Conservation (phyloP, 1,139 yeast genomes). For the Hansenula sp. region DNA sequence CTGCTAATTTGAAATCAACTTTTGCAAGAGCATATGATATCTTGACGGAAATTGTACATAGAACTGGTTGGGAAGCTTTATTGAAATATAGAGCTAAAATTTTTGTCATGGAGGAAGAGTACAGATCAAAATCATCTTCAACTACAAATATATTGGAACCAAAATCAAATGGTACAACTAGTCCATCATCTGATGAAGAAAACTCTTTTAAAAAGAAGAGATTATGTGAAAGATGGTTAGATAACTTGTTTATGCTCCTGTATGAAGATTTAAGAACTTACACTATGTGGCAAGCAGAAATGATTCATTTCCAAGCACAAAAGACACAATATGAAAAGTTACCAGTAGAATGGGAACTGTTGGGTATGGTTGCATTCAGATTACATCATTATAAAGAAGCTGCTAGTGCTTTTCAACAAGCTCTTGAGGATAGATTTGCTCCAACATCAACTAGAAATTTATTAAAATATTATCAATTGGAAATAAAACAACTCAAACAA, state of each 20-base stretch:
- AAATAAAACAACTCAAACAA: conserved; percentile 14
- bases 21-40: conserved; percentile 82
- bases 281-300: conserved; percentile 94
- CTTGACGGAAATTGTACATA: conserved; percentile 68
- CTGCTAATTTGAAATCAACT: conserved; percentile 79
- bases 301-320: conserved; percentile 78
- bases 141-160: conserved; percentile 36
- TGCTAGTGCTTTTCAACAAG: conserved; percentile 70
- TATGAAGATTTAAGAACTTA: conserved; percentile 91
- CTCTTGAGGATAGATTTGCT: conserved; percentile 72
- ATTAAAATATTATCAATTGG: conserved; percentile 53
- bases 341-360: conserved; percentile 90
- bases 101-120: conserved; percentile 97
- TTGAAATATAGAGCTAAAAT: conserved; percentile 81
- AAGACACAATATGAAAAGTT: conserved; percentile 73
- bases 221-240: conserved; percentile 95
- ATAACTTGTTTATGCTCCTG: conserved; percentile 83
- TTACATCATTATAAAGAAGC: conserved; percentile 85
- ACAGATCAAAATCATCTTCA: conserved; percentile 35
- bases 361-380: conserved; percentile 82
- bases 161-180: conserved; percentile 41
- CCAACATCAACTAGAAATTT: conserved; percentile 76
- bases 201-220: conserved; percentile 45
- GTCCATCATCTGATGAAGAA: conserved; percentile 28
- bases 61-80: conserved; percentile 88